Percentiles rank a stretch among this genome's conserved stretches.
phyloP scores from a whole-genome alignment of 1,139 yeast species.

The Debaryomycetaceae sp. region DNA sequence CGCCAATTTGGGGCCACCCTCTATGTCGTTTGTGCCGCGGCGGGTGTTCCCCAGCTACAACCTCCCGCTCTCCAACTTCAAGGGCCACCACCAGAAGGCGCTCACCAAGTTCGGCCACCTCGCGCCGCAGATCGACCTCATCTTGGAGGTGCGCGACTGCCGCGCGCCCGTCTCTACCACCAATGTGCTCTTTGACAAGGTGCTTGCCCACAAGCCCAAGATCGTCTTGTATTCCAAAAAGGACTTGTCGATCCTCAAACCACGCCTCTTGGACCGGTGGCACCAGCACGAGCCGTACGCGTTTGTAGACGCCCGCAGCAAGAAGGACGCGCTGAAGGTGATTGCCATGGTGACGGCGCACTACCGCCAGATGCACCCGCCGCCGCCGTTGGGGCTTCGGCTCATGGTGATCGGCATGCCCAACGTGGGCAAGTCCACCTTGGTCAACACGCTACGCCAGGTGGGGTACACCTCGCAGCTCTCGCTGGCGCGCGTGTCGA shows the following conservation, averaged over 20 bases:
- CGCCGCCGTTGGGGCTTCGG: slow-evolving; percentile 80
- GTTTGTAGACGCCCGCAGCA: slow-evolving; percentile 56
- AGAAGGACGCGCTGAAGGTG: slow-evolving; percentile 47
- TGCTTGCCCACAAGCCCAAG: slow-evolving; percentile 55
- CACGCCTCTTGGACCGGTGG: slow-evolving; percentile 44
- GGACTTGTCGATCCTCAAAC: slow-evolving; percentile 42
- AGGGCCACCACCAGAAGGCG: slow-evolving; percentile 89
- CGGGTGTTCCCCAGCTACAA: slow-evolving; percentile 61
- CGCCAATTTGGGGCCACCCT: slow-evolving; percentile 55
- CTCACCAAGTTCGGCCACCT: slow-evolving; percentile 63
- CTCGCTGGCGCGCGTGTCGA: slow-evolving; percentile 18
- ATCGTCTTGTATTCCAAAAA: slow-evolving; percentile 66
- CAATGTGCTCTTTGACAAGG: slow-evolving; percentile 72
- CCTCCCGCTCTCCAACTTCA: slow-evolving; percentile 71
- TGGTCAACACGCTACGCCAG: slow-evolving; percentile 69
- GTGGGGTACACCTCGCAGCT: slow-evolving; percentile 38
- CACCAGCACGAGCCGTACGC: slow-evolving; percentile 54
- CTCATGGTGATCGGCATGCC: slow-evolving; percentile 91
- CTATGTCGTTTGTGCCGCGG: slow-evolving; percentile 41
- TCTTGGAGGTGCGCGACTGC: slow-evolving; percentile 81
- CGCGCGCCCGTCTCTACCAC: slow-evolving; percentile 85
- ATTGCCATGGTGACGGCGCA: slow-evolving; percentile 45
- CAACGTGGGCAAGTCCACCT: slow-evolving; percentile 94
- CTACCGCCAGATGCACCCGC: slow-evolving; percentile 46
- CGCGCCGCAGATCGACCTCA: slow-evolving; percentile 76